Percentiles rank a stretch among this genome's conserved stretches.
Evolutionary conservation across 2,329 filamentous ascomycete species (phyloP).

Genomic region (Thermoascus crustaceus): DNA sequence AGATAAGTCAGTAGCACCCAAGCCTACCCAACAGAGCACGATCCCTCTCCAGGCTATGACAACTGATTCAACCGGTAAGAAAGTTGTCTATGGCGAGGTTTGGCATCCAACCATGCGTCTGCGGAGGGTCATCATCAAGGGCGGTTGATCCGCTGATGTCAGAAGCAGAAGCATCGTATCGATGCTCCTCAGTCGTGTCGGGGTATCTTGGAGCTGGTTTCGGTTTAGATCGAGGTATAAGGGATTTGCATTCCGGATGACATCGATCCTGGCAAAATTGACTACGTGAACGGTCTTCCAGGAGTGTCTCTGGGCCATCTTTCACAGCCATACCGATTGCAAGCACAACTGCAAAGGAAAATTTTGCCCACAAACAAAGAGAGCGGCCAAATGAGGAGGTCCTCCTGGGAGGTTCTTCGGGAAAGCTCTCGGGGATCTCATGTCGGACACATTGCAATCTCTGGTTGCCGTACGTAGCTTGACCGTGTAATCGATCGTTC

Average conservation of each 20-base stretch:
- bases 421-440: neutral
- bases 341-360: constrained; percentile 40
- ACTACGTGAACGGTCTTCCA: constrained; percentile 11
- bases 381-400: constrained; percentile 9
- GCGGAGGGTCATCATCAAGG: too few species aligned
- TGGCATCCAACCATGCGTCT: too few species aligned
- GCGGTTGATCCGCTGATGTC: too few species aligned
- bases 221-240: too few species aligned
- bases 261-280: neutral
- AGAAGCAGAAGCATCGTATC: too few species aligned
- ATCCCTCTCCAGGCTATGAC: too few species aligned
- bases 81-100: too few species aligned
- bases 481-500: neutral
- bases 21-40: too few species aligned
- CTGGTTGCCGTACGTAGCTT: neutral
- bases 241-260: neutral
- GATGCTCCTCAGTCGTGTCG: too few species aligned
- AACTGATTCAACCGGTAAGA: too few species aligned
- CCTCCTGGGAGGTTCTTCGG: neutral
- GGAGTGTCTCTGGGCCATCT: constrained; percentile 36
- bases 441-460: neutral
- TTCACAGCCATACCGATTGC: constrained; percentile 42
- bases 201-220: too few species aligned
- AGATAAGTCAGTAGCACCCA: too few species aligned
- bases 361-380: constrained; percentile 40